Conservation (phyloP, 2,329 filamentous ascomycete genomes). For the Apiospora arundinis region DNA sequence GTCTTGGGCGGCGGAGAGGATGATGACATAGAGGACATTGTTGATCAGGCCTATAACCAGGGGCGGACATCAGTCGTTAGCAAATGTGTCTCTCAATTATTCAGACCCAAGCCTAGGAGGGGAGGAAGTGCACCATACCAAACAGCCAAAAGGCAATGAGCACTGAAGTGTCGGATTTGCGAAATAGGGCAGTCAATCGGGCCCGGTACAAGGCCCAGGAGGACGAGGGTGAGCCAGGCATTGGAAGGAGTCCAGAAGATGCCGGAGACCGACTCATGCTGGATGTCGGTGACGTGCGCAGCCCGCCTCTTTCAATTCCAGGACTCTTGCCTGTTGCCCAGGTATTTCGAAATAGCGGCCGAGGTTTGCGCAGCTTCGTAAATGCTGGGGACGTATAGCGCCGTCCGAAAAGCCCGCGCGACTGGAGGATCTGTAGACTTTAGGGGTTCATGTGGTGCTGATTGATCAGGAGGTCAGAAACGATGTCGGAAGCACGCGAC, state of each 20-base stretch:
- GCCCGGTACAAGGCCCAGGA: constrained; percentile 78
- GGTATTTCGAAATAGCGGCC: not conserved
- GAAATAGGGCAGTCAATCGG: constrained; percentile 67
- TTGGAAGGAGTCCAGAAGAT: constrained; percentile 55
- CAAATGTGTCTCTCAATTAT: not conserved
- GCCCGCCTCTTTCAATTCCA: constrained; percentile 5
- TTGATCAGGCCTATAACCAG: constrained; percentile 79
- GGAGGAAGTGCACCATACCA: constrained; percentile 59
- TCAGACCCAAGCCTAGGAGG: not conserved
- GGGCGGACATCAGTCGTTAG: not conserved
- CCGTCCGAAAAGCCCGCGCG: not conserved
- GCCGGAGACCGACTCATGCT: constrained; percentile 48
- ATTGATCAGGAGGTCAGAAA: not conserved
- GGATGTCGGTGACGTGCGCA: not conserved
- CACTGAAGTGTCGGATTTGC: constrained; percentile 73
- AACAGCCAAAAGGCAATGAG: constrained; percentile 91
- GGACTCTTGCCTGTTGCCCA: not conserved
- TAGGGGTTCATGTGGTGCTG: not conserved
- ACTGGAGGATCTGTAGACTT: not conserved
- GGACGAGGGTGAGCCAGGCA: constrained; percentile 64
- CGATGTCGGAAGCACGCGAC: constrained; percentile 12
- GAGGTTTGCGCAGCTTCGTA: not conserved
- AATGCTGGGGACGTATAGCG: not conserved
- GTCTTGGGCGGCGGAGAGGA: constrained; percentile 93
- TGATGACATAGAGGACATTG: constrained; percentile 97